Evolutionary conservation across 202 grass and related monocot species (phyloP).

Genomic region (Panicum virgatum): DNA sequence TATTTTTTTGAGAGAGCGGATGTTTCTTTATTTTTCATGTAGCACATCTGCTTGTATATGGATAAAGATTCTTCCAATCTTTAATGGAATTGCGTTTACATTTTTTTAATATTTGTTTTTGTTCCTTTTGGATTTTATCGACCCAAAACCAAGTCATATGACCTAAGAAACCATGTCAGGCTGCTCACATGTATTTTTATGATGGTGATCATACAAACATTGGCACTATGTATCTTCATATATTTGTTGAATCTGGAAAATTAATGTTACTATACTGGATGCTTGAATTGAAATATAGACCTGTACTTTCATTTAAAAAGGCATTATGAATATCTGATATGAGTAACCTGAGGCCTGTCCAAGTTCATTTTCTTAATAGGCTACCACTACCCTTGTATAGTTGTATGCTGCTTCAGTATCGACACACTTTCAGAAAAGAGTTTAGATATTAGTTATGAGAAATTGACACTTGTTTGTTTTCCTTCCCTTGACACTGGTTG

Average conservation of each 20-base stretch:
- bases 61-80: not conserved
- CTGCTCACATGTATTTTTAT: not conserved
- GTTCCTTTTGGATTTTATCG: constrained; percentile 4
- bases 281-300: not conserved
- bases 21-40: not conserved
- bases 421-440: not conserved
- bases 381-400: not conserved
- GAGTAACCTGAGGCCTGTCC: not conserved
- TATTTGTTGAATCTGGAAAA: not conserved
- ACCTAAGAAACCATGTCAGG: not conserved
- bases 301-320: not conserved
- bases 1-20: not conserved
- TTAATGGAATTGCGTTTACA: not conserved
- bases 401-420: not conserved
- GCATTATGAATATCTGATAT: not conserved
- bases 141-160: not conserved
- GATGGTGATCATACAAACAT: too few relatives aligned
- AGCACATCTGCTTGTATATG: not conserved
- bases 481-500: not conserved
- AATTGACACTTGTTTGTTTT: not conserved
- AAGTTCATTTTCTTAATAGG: not conserved
- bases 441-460: not conserved
- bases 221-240: too few relatives aligned
- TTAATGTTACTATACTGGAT: not conserved
- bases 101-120: not conserved